Conservation (phyloP, 2,329 filamentous ascomycete species). For the Tolypocladium nubicola region DNA sequence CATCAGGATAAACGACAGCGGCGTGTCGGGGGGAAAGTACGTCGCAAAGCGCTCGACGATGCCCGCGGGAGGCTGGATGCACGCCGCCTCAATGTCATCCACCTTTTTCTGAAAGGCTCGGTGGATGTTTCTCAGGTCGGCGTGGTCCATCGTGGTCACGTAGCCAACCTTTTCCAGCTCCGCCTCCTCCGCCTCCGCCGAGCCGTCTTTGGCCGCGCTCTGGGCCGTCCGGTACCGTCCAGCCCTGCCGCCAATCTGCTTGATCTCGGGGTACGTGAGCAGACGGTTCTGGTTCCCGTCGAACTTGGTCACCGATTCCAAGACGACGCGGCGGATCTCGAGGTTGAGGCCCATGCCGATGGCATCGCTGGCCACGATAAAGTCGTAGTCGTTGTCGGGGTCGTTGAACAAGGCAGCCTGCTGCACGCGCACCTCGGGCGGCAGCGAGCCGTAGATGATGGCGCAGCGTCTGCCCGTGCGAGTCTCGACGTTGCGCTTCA, state of each 20-base stretch:
- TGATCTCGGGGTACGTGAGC: conserved; percentile 68
- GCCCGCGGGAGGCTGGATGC: conserved; percentile 60
- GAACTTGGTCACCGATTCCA: conserved; percentile 68
- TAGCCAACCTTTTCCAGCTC: conserved; percentile 47
- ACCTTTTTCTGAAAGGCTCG: conserved; percentile 54
- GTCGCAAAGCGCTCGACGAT: conserved; percentile 66
- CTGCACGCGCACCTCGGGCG: conserved; percentile 83
- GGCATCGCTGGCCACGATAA: conserved; percentile 84
- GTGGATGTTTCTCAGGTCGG: conserved; percentile 55
- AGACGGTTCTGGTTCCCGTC: conserved; percentile 46
- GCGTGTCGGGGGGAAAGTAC: conserved; percentile 72
- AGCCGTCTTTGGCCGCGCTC: conserved; percentile 7
- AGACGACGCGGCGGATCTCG: conserved; percentile 82
- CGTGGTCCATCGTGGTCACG: conserved; percentile 66
- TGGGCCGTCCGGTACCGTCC: conserved; percentile 69
- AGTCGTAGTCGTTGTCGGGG: conserved; percentile 90
- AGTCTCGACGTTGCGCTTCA: conserved; percentile 70
- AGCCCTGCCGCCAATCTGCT: conserved; percentile 89
- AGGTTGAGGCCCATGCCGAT: conserved; percentile 97
- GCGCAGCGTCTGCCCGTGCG: conserved; percentile 71
- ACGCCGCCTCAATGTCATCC: conserved; percentile 57
- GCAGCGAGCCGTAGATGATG: conserved; percentile 84
- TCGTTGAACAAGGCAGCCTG: conserved; percentile 94
- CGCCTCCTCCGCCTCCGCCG: conserved; percentile 1
- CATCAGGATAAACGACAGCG: conserved; percentile 72